phyloP scores from a whole-genome alignment of 1,139 yeast genomes.

The Suhomyces guaymorum region DNA sequence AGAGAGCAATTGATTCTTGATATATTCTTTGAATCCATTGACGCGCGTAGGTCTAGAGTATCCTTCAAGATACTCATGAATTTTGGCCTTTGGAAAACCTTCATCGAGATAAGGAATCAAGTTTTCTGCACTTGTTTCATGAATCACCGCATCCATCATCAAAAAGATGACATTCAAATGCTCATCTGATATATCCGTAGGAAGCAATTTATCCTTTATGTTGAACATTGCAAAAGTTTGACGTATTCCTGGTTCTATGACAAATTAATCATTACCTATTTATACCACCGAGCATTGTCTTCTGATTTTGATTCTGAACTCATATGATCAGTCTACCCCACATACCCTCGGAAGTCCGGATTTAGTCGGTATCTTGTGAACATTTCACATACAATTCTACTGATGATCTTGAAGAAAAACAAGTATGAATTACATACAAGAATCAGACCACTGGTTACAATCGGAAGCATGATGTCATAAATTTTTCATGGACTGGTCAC shows the following conservation, averaged over 20 bases:
- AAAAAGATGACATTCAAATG: conserved; percentile 29
- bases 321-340: no score
- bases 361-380: no score
- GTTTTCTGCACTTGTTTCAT: conserved; percentile 33
- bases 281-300: background rate
- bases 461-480: no score
- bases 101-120: conserved; percentile 30
- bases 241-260: background rate
- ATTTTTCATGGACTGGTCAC: no score
- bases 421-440: no score
- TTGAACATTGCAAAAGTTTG: conserved; percentile 6
- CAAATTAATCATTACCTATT: background rate
- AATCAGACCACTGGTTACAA: no score
- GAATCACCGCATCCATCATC: conserved; percentile 40
- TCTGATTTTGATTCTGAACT: no score
- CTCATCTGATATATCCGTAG: conserved; percentile 23
- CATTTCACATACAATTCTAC: no score
- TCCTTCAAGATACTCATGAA: conserved; percentile 35
- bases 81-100: conserved; percentile 29
- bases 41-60: conserved; percentile 34
- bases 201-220: conserved; percentile 9
- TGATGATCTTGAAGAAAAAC: no score
- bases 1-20: background rate
- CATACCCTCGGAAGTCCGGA: no score
- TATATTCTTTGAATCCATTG: conserved; percentile 25